Conservation (phyloP, 1,284 basidiomycete genomes). For the Tilletia setariae region DNA sequence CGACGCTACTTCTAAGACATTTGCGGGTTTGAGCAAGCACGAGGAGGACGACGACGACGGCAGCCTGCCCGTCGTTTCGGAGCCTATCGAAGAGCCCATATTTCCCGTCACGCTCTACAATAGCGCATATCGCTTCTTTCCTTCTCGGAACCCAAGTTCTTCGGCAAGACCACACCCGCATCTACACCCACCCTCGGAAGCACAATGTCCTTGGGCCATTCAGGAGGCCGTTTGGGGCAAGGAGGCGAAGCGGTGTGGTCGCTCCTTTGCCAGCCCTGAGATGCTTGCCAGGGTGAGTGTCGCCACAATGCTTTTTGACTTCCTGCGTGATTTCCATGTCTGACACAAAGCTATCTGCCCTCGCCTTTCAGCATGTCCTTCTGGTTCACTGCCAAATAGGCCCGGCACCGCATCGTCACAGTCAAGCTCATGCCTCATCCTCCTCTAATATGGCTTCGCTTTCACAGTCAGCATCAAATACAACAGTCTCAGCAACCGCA, state of each 20-base stretch:
- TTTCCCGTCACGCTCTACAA: conserved; percentile 11
- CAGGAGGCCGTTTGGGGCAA: conserved; percentile 8
- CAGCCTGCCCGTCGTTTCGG: not conserved
- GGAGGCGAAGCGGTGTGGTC: not conserved
- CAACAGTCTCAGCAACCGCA: too few species aligned
- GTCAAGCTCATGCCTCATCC: not conserved
- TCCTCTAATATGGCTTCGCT: not conserved
- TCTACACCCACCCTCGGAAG: not conserved
- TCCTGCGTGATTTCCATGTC: not conserved
- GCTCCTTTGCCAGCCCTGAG: not conserved
- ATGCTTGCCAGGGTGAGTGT: conserved; percentile 12
- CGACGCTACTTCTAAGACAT: not conserved
- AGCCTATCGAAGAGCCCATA: not conserved
- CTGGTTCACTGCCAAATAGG: not conserved
- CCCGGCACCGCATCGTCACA: not conserved
- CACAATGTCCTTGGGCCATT: conserved; percentile 10
- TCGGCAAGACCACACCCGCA: not conserved
- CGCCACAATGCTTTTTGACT: not conserved
- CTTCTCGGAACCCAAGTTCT: not conserved
- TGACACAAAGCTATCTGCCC: not conserved
- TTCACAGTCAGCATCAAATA: not conserved
- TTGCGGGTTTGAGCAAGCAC: too few species aligned
- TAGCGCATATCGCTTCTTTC: conserved; percentile 11
- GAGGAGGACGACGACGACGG: not conserved
- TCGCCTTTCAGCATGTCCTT: not conserved